A percentile compares a stretch with the other conserved stretches of the same genome.
Conservation (phyloP, 768 basidiomycete genomes). For the Suillus decipiens region DNA sequence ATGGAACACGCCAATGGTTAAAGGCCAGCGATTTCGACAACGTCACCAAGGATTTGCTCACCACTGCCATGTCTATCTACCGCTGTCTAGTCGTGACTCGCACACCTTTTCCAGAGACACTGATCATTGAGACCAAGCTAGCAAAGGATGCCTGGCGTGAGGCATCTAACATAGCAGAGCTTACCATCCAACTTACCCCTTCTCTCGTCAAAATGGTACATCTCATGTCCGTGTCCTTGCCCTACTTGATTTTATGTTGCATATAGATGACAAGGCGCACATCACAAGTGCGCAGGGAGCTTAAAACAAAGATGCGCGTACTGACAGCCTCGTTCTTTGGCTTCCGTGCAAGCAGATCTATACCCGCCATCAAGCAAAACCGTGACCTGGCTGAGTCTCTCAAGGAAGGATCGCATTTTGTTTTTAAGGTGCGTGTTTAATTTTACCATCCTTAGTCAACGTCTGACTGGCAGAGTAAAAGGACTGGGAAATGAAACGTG, state of each 20-base stretch:
- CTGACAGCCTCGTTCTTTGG: neutral
- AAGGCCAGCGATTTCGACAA: neutral
- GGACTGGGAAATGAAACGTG: constrained; percentile 14
- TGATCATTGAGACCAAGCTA: neutral
- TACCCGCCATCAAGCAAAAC: neutral
- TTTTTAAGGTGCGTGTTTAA: constrained; percentile 9
- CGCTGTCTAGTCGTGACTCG: neutral
- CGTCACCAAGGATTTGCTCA: neutral
- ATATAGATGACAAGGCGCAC: neutral
- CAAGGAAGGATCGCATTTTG: constrained; percentile 11
- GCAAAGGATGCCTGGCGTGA: neutral
- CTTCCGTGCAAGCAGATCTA: neutral
- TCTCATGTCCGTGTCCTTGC: neutral
- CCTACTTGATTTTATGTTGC: neutral
- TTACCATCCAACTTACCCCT: neutral
- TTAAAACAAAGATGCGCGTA: neutral
- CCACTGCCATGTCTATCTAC: too few relatives aligned
- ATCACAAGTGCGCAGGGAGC: neutral
- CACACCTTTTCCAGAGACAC: neutral
- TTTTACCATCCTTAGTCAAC: neutral
- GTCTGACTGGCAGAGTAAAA: neutral
- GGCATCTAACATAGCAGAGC: neutral
- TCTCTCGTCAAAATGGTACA: neutral
- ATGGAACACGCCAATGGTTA: neutral
- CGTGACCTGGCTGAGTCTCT: constrained; percentile 8